Evolutionary conservation across 495 filamentous ascomycete genomes (phyloP), one percentile per base, ranked within the genome.

Genomic region (Penicillium cosmopolitanum): DNA sequence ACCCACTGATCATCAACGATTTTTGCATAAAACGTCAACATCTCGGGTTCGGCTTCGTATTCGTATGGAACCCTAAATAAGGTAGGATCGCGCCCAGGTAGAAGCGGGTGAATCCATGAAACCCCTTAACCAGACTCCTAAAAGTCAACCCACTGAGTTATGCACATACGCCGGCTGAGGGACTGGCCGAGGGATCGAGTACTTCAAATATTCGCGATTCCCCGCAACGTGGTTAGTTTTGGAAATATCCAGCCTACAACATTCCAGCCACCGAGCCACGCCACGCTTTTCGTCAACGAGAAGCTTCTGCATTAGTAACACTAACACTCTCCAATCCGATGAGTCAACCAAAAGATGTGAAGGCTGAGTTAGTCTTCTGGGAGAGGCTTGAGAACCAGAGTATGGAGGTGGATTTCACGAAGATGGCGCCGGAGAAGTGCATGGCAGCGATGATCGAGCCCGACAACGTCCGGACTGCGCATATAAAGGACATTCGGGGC

Each of bases 11-110:
- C 8, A 48, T 15, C 46, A 48, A 7, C 52, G 25, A 28, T 28
- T 10, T 55, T 8, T 21, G 42, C 42, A 56, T 44, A 15, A 48
- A 56, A 21, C 16, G 15, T 36, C 13, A 23, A 50, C 10, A 16
- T 11, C 33, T 56, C 54, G 53, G 53, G 36, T 56, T 56, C 53
- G 54, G 54, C 51, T 56, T 63, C 61, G 56, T 56, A 59, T 42
- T 56, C 50, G 50, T 35, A 51, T 55, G 3, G 2, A 11, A 6
- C 15, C 21, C 46, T 28, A 11, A 25, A 55, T 54, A 11, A 21
- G 40, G 40, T 33, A 38, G 12, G 36, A 38, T 1, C 8, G 10
- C 5, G 36, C 36, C 36, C 2, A 12, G 10, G 36, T 38, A 12
- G 5, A 38, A 28, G 25, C 5, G 25, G 25, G 6, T 28, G 4